Conservation (phyloP, 352 stramenopile genomes). For the Globisporangium mamillatum region DNA sequence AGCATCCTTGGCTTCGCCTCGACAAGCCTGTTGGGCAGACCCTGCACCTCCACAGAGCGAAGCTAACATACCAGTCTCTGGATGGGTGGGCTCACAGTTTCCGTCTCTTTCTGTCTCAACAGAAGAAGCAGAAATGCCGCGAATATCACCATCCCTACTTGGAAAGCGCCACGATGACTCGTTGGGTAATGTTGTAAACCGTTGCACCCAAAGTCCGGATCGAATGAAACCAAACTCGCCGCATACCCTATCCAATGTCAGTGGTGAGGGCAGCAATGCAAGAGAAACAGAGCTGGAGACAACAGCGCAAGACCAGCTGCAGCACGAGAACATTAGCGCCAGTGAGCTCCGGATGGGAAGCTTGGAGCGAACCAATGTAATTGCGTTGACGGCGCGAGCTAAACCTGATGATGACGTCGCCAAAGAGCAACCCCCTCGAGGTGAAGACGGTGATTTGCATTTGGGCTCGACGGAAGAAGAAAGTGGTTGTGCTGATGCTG, state of each 20-base stretch:
- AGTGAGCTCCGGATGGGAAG: not conserved
- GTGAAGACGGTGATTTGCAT: not conserved
- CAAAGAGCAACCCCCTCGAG: not conserved
- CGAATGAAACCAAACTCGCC: not conserved
- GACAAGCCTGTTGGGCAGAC: conserved; percentile 16
- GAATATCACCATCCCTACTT: not conserved
- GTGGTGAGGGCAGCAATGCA: too few species aligned
- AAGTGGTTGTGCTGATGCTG: not conserved
- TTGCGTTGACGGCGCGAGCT: not conserved
- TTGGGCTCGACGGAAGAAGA: not conserved
- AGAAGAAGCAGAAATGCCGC: not conserved
- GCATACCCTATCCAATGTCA: too few species aligned
- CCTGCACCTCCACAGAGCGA: not conserved
- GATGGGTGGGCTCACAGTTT: not conserved
- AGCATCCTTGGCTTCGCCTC: not conserved
- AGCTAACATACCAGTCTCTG: not conserved
- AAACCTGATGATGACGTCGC: not conserved
- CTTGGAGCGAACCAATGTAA: not conserved
- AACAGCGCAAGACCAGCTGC: too few species aligned
- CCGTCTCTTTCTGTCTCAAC: not conserved
- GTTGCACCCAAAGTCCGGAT: not conserved
- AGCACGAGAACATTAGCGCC: not conserved
- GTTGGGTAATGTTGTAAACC: not conserved
- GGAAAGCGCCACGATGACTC: not conserved
- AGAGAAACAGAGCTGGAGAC: too few species aligned